phyloP scores from a whole-genome alignment of 331 rosid species.

The Erythrophleum ivorense region DNA sequence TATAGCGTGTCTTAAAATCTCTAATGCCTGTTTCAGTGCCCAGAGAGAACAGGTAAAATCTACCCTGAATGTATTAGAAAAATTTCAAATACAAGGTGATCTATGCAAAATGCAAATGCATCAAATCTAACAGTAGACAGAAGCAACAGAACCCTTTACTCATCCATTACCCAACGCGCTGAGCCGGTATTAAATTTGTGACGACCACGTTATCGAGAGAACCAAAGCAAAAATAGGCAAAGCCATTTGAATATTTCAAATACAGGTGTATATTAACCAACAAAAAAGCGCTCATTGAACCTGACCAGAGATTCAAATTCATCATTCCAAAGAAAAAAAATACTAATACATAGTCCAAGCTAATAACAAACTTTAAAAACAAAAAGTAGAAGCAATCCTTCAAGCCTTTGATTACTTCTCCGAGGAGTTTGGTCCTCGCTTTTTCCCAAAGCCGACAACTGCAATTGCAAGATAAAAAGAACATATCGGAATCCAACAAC shows the following conservation, averaged over 20 bases:
- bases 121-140: too few relatives aligned
- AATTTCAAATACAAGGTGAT: too few relatives aligned
- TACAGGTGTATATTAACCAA: background rate
- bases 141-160: too few relatives aligned
- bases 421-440: background rate
- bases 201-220: background rate
- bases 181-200: background rate
- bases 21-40: too few relatives aligned
- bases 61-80: too few relatives aligned
- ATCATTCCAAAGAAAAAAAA: background rate
- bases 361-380: background rate
- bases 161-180: background rate
- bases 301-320: background rate
- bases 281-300: background rate
- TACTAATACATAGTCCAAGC: background rate
- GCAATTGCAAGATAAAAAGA: background rate
- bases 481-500: background rate
- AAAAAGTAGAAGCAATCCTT: background rate
- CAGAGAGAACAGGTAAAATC: too few relatives aligned
- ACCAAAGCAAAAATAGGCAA: background rate
- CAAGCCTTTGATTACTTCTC: background rate
- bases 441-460: background rate
- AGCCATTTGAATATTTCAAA: background rate
- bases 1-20: too few relatives aligned
- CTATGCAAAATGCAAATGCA: too few relatives aligned